phyloP scores from a whole-genome alignment of 2,329 filamentous ascomycete genomes.

The Penicillium oxalicum region DNA sequence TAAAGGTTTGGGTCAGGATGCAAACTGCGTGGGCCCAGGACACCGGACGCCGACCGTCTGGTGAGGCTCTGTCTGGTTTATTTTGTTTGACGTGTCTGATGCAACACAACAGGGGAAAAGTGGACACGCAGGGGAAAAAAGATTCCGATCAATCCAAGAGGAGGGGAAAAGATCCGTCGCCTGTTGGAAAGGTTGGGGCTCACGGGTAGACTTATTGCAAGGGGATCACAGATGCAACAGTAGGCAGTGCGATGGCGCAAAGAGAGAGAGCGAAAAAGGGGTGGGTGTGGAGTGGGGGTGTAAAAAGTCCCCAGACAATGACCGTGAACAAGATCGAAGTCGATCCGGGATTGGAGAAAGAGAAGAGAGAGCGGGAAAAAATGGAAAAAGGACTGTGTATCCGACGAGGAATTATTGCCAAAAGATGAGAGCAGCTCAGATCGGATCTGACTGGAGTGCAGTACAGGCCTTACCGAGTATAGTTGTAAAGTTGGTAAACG shows the following conservation, averaged over 20 bases:
- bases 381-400: constrained; percentile 3
- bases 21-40: background rate
- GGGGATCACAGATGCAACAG: constrained; percentile 4
- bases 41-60: background rate
- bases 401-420: too few relatives aligned
- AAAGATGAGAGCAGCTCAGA: too few relatives aligned
- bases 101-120: constrained; percentile 4
- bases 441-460: too few relatives aligned
- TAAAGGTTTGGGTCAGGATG: background rate
- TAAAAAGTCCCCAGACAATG: constrained; percentile 1
- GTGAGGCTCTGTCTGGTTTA: background rate
- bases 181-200: constrained; percentile 2
- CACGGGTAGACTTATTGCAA: constrained; percentile 6
- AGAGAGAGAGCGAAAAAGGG: too few relatives aligned
- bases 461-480: too few relatives aligned
- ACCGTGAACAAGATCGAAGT: background rate
- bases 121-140: background rate
- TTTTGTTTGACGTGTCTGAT: constrained; percentile 17
- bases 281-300: background rate
- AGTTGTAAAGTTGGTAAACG: constrained; percentile 3
- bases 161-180: background rate
- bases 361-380: background rate
- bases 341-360: constrained; percentile 9
- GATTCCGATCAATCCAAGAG: constrained; percentile 11
- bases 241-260: too few relatives aligned